Percentiles rank a stretch among this genome's conserved stretches.
phyloP scores from a whole-genome alignment of 805 yeast species.

The Kregervanrija fluxuum region DNA sequence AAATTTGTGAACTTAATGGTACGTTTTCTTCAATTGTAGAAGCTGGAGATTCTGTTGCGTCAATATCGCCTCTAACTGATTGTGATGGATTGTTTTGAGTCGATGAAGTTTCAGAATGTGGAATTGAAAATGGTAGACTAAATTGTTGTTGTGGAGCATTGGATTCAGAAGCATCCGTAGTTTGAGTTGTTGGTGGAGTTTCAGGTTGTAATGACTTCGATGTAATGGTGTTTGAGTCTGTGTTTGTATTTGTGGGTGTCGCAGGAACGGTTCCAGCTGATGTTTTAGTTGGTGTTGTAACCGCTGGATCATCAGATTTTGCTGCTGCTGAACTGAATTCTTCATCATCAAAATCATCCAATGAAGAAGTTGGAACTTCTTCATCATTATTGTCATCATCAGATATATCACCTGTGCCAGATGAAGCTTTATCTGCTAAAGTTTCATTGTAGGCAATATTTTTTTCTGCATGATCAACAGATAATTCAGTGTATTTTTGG shows the following conservation, averaged over 20 bases:
- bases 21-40: constrained; percentile 27
- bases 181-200: constrained; percentile 37
- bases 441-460: constrained; percentile 24
- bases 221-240: constrained; percentile 11
- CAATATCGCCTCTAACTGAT: constrained; percentile 76
- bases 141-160: constrained; percentile 16
- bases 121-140: constrained; percentile 42
- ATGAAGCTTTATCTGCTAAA: constrained; percentile 22
- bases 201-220: constrained; percentile 6
- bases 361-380: constrained; percentile 28
- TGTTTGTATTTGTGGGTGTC: constrained; percentile 11
- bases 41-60: constrained; percentile 33
- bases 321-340: constrained; percentile 9
- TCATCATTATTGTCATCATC: constrained; percentile 12
- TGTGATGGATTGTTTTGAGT: constrained; percentile 89
- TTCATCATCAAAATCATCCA: constrained; percentile 25
- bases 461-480: constrained; percentile 27
- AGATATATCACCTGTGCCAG: constrained; percentile 19
- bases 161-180: constrained; percentile 23
- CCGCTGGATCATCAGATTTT: constrained; percentile 1
- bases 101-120: constrained; percentile 81
- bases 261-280: constrained; percentile 10
- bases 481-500: constrained; percentile 24
- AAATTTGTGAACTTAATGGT: constrained; percentile 21
- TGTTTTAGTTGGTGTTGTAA: constrained; percentile 5